These are phyloP conservation scores for Lepidium campestre DNA, from an alignment of 441 rosid genomes.

Conservation along the genomic window DNA sequence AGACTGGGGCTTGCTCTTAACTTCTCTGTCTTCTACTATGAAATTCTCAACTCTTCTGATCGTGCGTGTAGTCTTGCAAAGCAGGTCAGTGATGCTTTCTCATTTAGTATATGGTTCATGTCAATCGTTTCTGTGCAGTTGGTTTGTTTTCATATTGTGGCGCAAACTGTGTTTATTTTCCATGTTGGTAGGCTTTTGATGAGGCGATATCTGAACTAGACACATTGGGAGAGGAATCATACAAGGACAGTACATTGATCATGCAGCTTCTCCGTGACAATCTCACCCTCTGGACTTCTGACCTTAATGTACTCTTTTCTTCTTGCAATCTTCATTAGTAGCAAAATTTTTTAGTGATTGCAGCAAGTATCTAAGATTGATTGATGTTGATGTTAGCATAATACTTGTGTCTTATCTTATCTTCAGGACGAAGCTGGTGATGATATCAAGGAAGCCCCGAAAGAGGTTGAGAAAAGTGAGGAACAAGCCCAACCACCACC, in stretches of 20 bases:
- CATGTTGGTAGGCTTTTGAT: slow-evolving; percentile 40
- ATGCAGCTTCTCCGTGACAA: slow-evolving; percentile 97
- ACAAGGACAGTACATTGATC: slow-evolving; percentile 94
- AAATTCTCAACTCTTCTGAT: slow-evolving; percentile 96
- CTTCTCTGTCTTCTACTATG: slow-evolving; percentile 97
- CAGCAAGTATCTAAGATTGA: neutral
- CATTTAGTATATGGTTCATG: neutral
- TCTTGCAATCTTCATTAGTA: neutral
- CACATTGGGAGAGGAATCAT: slow-evolving; percentile 89
- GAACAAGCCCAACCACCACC: slow-evolving; percentile 6
- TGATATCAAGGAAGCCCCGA: slow-evolving; percentile 81
- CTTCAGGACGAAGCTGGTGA: slow-evolving; percentile 81
- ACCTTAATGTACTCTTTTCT: slow-evolving; percentile 47
- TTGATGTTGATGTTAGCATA: neutral
- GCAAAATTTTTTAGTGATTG: neutral
- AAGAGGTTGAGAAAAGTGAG: slow-evolving; percentile 40
- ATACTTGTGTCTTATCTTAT: neutral
- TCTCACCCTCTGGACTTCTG: slow-evolving; percentile 94
- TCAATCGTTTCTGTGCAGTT: neutral
- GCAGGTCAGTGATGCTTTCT: slow-evolving; percentile 42
- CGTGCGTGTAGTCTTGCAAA: slow-evolving; percentile 96
- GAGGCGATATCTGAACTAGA: slow-evolving; percentile 93
- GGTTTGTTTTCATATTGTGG: neutral
- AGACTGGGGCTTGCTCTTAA: slow-evolving; percentile 94
- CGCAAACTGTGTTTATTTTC: neutral